Base-by-base conservation (phyloP, 2,329 filamentous ascomycete species). In the Xylaria sp. region DNA sequence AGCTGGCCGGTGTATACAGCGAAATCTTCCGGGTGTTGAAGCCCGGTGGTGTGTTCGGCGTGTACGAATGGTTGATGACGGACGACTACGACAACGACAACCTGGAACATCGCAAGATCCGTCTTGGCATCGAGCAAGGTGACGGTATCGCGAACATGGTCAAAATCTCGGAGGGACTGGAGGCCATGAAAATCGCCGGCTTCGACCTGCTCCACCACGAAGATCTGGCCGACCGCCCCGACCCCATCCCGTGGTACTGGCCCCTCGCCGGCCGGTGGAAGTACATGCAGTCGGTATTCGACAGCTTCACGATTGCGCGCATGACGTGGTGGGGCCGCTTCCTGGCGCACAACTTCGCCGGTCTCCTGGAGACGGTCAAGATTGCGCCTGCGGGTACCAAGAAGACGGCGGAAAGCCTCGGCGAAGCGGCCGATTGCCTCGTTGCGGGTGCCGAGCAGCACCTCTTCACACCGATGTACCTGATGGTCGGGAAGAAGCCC, bases 11-110 rank as follows among this genome's bases (percentile, higher is more conserved):
- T 68, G 94, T 98, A 73, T 99, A 99, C 85, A 91, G 89, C 79
- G 92, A 98, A 82, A 98, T 98, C 78, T 94, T 91, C 88, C 92
- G 93, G 57, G 94, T 98, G 25, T 87, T 99, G 72, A 99, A 98
- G 87, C 96, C 96, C 23, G 96, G 96, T 69, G 95, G 96, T 80
- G 86, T 93, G 60, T 99, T 98, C 76, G 96, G 95, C 79, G 95
- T 98, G 61, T 99, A 98, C 83, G 96, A 99, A 83, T 98, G 96
- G 96, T 86, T 98, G 78, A 98, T 99, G 96, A 98, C 94, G 6
- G 94, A 98, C 71, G 85, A 91, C 27, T 99, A 98, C 82, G 92
- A 98, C 84, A 95, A 97, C 79, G 86, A 92, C 69, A 94, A 98
- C 86, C 81, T 93, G 0, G 86, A 90, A 77, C 96, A 98, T 84